A percentile compares a stretch with the other conserved stretches of the same genome.
Evolutionary conservation across 345 rosid species (phyloP).

Genomic region (Lumnitzera racemosa): DNA sequence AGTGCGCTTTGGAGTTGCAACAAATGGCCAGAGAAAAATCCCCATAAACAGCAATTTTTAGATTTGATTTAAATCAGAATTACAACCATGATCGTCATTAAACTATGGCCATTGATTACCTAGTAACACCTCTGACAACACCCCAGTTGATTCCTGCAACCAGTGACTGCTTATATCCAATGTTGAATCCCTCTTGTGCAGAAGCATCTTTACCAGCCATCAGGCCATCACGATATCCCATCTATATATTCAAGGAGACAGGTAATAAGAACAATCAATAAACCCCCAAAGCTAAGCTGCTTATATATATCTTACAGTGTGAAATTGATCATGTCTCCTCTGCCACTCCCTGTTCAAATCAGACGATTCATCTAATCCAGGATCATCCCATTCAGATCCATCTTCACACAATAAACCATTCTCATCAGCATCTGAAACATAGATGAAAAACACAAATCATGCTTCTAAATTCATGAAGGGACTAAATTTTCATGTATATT

Average conservation of each 20-base stretch:
- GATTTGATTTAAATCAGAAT: neutral
- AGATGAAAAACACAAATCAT: neutral
- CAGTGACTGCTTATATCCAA: constrained; percentile 66
- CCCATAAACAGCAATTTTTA: neutral
- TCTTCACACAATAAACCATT: constrained; percentile 21
- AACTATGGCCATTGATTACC: constrained; percentile 26
- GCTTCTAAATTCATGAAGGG: neutral
- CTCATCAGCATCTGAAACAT: constrained; percentile 21
- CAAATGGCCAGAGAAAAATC: constrained; percentile 4
- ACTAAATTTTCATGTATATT: too few species aligned
- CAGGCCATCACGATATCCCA: constrained; percentile 81
- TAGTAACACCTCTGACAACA: constrained; percentile 62
- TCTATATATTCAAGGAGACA: constrained; percentile 20
- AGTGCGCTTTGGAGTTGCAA: constrained; percentile 35
- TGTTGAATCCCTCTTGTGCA: constrained; percentile 75
- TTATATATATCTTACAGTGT: constrained; percentile 24
- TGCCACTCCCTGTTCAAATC: constrained; percentile 40
- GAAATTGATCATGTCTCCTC: constrained; percentile 35
- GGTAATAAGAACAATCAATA: neutral
- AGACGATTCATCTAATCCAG: constrained; percentile 22
- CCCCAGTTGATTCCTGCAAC: constrained; percentile 66
- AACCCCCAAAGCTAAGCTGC: neutral
- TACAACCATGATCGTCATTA: neutral
- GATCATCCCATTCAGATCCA: constrained; percentile 34
- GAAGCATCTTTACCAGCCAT: constrained; percentile 66